Evolutionary conservation across 805 yeast genomes (phyloP).

Genomic region (Maudiozyma pseudohumilis): DNA sequence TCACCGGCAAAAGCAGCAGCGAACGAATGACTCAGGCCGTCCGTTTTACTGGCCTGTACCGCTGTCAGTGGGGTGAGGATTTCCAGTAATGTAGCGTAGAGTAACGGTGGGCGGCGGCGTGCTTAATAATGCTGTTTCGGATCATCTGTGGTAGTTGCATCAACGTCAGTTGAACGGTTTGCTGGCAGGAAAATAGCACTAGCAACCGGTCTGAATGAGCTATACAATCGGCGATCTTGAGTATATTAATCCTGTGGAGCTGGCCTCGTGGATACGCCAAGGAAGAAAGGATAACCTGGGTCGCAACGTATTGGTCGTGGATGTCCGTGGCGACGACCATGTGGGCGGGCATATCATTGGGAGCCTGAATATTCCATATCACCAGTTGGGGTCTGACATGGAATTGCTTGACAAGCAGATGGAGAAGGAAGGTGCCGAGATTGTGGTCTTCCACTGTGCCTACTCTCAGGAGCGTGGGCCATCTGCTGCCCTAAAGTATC

Average conservation of each 20-base stretch:
- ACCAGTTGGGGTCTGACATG: slow-evolving; percentile 50
- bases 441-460: slow-evolving; percentile 76
- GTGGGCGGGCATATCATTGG: slow-evolving; percentile 45
- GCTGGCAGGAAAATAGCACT: too few species aligned
- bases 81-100: too few species aligned
- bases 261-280: slow-evolving; percentile 21
- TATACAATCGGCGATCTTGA: slow-evolving; percentile 9
- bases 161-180: too few species aligned
- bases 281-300: slow-evolving; percentile 13
- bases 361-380: slow-evolving; percentile 33
- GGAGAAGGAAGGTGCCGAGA: slow-evolving; percentile 16
- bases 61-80: too few species aligned
- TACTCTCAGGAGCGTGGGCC: slow-evolving; percentile 91
- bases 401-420: slow-evolving; percentile 14
- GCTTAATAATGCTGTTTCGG: too few species aligned
- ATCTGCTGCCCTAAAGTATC: slow-evolving; percentile 58
- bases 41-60: too few species aligned
- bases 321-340: slow-evolving; percentile 77
- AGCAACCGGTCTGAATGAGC: too few species aligned
- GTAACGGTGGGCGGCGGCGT: too few species aligned
- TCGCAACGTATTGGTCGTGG: slow-evolving; percentile 41
- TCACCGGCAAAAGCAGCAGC: too few species aligned
- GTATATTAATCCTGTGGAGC: slow-evolving; percentile 20
- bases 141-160: too few species aligned
- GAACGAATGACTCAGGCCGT: too few species aligned